Evolutionary conservation across 495 filamentous ascomycete genomes (phyloP), one percentile per base, ranked within the genome.

Genomic region (Penicillium daleae): DNA sequence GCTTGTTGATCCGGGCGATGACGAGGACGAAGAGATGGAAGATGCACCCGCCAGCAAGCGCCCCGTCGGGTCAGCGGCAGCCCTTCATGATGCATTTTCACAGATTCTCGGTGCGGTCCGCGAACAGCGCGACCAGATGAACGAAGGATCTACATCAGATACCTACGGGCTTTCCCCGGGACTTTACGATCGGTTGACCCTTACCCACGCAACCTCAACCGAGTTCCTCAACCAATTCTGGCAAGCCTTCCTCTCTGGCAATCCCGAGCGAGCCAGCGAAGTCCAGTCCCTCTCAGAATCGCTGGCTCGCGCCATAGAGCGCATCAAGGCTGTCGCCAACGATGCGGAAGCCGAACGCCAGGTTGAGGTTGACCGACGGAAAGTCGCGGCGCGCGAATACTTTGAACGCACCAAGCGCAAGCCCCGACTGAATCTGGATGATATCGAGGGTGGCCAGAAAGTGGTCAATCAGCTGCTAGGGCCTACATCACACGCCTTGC

Each of bases 161-260:
- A 84, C 85, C 4, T 85, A 84, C 66, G 88, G 89, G 12, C 80
- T 98, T 13, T 85, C 91, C 0, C 61, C 79, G 0, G 73, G 79
- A 0, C 78, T 92, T 5, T 89, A 91, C 42, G 89, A 96, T 59
- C 85, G 87, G 4, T 83, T 96, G 40, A 86, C 84, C 27, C 83
- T 97, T 24, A 96, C 93, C 19, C 92, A 98, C 71, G 92, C 93
- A 42, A 97, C 95, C 0, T 92, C 92, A 1, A 90, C 88, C 8
- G 96, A 98, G 65, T 98, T 98, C 69, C 78, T 99, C n/a, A 89
- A 91, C 64, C 93, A 98, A 71, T 99, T 97, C 80, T 98, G 93
- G 93, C 80, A 85, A 37, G 86, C 91, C 4, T 97, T 95, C 68
- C 79, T 94, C 8, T 97, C 93, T 0, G 92, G 91, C 2, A 90